These are phyloP conservation scores for Anthracocystis panici-leucophaei DNA, from an alignment of 1,284 basidiomycete species.

Conservation along the genomic window DNA sequence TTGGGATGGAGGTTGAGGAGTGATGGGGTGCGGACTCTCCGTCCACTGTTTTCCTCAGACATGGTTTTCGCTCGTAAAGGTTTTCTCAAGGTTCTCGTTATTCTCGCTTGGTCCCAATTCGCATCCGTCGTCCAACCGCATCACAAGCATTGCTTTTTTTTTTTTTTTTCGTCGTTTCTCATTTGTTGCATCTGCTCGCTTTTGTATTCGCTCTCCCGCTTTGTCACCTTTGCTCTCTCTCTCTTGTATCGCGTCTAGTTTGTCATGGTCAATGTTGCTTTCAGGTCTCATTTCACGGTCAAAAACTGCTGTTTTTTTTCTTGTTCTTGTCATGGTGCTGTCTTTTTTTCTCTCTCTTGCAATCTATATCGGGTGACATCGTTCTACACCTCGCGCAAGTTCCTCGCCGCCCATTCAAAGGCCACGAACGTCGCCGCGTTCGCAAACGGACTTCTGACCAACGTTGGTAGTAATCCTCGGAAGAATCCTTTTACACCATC, in stretches of 20 bases:
- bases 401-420: conserved; percentile 58
- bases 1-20: conserved; percentile 7
- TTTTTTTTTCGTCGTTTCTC: neutral
- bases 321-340: neutral
- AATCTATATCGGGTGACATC: neutral
- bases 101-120: neutral
- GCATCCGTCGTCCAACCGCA: neutral
- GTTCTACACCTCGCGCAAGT: conserved; percentile 29
- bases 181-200: too few species aligned
- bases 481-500: conserved; percentile 89
- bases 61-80: neutral
- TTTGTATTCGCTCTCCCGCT: neutral
- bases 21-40: neutral
- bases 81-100: neutral
- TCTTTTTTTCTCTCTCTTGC: neutral
- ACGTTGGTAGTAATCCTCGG: conserved; percentile 87
- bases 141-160: too few species aligned
- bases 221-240: neutral
- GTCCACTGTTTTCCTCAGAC: neutral
- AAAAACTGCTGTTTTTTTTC: too few species aligned
- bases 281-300: neutral
- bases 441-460: conserved; percentile 76
- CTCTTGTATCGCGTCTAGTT: neutral
- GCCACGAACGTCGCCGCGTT: conserved; percentile 68
- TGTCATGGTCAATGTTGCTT: neutral